phyloP scores from a whole-genome alignment of 139 green algal species.

The Zygnema circumcarinatum region DNA sequence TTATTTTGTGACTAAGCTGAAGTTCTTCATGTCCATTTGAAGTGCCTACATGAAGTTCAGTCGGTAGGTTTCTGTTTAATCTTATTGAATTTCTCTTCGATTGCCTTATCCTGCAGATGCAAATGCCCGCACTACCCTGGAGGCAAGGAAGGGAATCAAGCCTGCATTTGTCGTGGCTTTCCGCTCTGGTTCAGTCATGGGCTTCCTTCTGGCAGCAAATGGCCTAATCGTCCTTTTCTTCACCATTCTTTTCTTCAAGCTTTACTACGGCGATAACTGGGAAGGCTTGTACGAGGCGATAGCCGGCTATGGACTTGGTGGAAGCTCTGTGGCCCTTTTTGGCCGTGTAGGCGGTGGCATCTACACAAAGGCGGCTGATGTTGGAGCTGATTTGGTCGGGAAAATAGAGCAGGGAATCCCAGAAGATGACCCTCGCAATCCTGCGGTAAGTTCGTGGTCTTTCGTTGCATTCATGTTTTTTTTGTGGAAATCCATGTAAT shows the following conservation, averaged over 20 bases:
- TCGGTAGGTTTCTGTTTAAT: too few relatives aligned
- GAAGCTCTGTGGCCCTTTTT: conserved; percentile 94
- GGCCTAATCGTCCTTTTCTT: conserved; percentile 63
- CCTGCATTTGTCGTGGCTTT: conserved; percentile 95
- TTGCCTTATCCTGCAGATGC: conserved; percentile 67
- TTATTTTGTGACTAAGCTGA: too few relatives aligned
- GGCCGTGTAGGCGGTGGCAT: conserved; percentile 89
- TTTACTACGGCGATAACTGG: conserved; percentile 90
- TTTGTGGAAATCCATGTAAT: too few relatives aligned
- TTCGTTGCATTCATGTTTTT: background rate
- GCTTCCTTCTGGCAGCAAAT: conserved; percentile 83
- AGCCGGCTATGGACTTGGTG: conserved; percentile 95
- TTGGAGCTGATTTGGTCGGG: conserved; percentile 96
- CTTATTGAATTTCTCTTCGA: background rate
- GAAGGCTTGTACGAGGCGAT: conserved; percentile 92
- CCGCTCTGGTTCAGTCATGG: conserved; percentile 97
- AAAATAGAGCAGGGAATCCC: conserved; percentile 81
- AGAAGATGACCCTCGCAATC: conserved; percentile 98
- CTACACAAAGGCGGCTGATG: conserved; percentile 98
- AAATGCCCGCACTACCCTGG: conserved; percentile 91
- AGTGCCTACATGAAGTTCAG: too few relatives aligned
- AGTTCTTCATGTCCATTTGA: too few relatives aligned
- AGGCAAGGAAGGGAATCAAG: conserved; percentile 93
- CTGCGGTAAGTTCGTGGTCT: conserved; percentile 75
- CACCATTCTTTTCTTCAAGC: conserved; percentile 53